phyloP scores from a whole-genome alignment of 352 stramenopile genomes.

The Hyaloperonospora brassicae region DNA sequence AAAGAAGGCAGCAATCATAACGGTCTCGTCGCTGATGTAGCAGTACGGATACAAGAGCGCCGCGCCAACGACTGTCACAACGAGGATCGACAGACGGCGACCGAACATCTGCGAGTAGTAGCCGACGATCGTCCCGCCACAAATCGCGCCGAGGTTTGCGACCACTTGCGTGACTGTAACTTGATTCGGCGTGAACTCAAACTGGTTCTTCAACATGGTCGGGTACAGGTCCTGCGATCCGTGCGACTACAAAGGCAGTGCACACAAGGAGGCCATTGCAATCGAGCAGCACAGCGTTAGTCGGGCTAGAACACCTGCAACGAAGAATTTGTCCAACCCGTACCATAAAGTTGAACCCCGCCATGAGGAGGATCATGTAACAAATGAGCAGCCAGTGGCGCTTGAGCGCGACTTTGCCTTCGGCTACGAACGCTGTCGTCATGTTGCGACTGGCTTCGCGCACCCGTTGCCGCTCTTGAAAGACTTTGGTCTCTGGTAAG shows the following conservation, averaged over 20 bases:
- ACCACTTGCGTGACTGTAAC: conserved; percentile 43
- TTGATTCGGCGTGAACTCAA: conserved; percentile 35
- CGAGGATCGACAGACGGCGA: conserved; percentile 36
- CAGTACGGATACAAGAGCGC: conserved; percentile 44
- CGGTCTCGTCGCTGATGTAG: conserved; percentile 21
- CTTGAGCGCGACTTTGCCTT: conserved; percentile 39
- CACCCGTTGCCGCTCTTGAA: conserved; percentile 29
- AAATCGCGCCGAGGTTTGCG: conserved; percentile 42
- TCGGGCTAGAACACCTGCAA: not conserved
- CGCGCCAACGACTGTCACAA: conserved; percentile 26
- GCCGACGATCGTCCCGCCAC: conserved; percentile 36
- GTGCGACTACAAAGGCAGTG: conserved; percentile 26
- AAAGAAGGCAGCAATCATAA: conserved; percentile 43
- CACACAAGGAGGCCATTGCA: not conserved
- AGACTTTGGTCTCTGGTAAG: conserved; percentile 37
- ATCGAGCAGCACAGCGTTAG: not conserved
- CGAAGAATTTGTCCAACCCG: too few species aligned
- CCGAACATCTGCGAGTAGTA: conserved; percentile 53
- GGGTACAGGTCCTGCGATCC: conserved; percentile 45
- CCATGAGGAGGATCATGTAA: conserved; percentile 44
- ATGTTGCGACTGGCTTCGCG: conserved; percentile 28
- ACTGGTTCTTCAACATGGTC: conserved; percentile 44
- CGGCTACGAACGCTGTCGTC: conserved; percentile 28
- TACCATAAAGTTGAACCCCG: conserved; percentile 43
- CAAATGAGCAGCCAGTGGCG: conserved; percentile 36